phyloP scores from a whole-genome alignment of 805 yeast genomes.

The Cyberlindnera galapagoensis region DNA sequence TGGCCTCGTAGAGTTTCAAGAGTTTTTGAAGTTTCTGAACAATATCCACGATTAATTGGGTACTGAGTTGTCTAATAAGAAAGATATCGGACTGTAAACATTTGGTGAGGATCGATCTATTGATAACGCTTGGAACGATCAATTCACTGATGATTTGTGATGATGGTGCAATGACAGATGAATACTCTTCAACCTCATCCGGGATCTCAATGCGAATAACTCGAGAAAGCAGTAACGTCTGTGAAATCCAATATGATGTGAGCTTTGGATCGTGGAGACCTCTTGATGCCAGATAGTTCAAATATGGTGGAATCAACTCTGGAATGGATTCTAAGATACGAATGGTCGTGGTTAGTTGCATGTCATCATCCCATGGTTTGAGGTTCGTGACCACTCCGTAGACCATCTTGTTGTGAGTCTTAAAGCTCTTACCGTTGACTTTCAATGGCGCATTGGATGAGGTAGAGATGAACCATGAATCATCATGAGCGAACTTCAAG shows the following conservation, averaged over 20 bases:
- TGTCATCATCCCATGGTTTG: constrained; percentile 75
- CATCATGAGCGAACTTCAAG: constrained; percentile 37
- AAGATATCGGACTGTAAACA: constrained; percentile 44
- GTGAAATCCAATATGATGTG: constrained; percentile 79
- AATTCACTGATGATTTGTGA: constrained; percentile 40
- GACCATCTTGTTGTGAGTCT: constrained; percentile 60
- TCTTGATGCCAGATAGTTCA: constrained; percentile 49
- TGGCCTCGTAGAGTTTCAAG: constrained; percentile 28
- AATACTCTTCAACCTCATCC: constrained; percentile 22
- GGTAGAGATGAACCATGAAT: constrained; percentile 40
- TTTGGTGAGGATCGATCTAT: constrained; percentile 50
- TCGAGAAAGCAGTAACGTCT: constrained; percentile 52
- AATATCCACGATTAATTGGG: constrained; percentile 50
- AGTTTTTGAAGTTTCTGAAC: constrained; percentile 48
- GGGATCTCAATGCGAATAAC: constrained; percentile 58
- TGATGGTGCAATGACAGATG: constrained; percentile 27
- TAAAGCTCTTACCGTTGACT: constrained; percentile 47
- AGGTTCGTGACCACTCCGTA: constrained; percentile 55
- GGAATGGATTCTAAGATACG: constrained; percentile 47
- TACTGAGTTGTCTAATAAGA: constrained; percentile 55
- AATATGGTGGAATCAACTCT: constrained; percentile 71
- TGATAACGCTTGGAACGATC: constrained; percentile 59
- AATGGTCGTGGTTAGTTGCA: constrained; percentile 51
- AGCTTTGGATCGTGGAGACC: constrained; percentile 76
- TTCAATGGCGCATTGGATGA: constrained; percentile 26